Conservation (phyloP, 2,329 filamentous ascomycete genomes). For the Trichoderma citrinoviride region DNA sequence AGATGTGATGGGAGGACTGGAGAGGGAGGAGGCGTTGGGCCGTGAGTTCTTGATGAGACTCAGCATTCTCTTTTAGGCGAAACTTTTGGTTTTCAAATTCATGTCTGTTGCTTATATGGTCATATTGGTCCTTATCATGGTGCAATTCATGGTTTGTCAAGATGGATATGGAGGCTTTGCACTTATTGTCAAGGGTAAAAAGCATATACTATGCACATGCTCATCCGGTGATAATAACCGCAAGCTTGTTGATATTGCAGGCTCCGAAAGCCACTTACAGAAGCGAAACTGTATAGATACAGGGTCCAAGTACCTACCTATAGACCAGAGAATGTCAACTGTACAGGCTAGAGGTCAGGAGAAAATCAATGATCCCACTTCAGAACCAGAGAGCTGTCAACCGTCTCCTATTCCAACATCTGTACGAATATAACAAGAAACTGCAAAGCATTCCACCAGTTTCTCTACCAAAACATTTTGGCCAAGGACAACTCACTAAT, state of each 20-base stretch:
- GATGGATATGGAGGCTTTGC: not conserved
- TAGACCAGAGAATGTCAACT: no score
- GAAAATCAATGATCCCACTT: no score
- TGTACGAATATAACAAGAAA: no score
- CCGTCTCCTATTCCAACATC: not conserved
- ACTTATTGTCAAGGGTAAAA: not conserved
- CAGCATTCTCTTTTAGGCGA: conserved; percentile 39
- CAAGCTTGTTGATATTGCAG: not conserved
- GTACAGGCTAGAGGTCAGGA: not conserved
- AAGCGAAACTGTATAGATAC: no score
- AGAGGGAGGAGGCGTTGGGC: conserved; percentile 25
- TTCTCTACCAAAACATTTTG: no score
- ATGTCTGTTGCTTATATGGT: conserved; percentile 27
- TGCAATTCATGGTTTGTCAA: not conserved
- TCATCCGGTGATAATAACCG: not conserved
- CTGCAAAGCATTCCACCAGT: no score
- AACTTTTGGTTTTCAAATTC: conserved; percentile 23
- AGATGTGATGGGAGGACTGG: conserved; percentile 20
- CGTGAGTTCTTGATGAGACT: conserved; percentile 34
- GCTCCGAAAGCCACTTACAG: not conserved
- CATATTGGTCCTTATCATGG: conserved; percentile 28
- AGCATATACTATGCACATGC: no score
- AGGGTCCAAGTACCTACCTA: no score
- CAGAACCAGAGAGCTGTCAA: not conserved
- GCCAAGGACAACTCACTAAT: no score